Evolutionary conservation across 1,284 basidiomycete genomes (phyloP), one percentile per base, ranked within the genome.

Genomic region (Cryptococcus hybrid): DNA sequence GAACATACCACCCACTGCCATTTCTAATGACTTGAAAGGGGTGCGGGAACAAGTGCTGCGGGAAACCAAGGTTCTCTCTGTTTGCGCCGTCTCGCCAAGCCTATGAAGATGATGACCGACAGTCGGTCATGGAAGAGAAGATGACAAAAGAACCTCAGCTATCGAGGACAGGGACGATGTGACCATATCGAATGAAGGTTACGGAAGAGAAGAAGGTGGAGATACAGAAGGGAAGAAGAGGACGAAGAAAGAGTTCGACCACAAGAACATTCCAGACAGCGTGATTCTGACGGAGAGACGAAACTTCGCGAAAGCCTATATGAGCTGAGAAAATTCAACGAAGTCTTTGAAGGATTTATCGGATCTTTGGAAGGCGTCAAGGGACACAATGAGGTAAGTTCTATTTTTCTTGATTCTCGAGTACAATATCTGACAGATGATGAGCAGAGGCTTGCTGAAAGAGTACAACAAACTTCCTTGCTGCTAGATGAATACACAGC

Each of bases 381-480:
- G 47, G 73, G 66, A 43, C 75, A 77, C 56, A 77, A 77, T 47
- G 65, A 75, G 64, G 77, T 77, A 30, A 55, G 75, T 67, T n/a
- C 4, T 4, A 35, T 5, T 40, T 12, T 24, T 30, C 24, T 43
- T n/a, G 34, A 36, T 47, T 30, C 24, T 43, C n/a, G 34, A 36
- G 36, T 13, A 46, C 30, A 8, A 13, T n/a, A 11, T 43, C 9
- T 7, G 7, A 37, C 34, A 39, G 18, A 50, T 35, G 50, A n/a
- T 12, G 39, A 8, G 2, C 56, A 78, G 77, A 62, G 76, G 51
- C 62, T 78, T n/a, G 73, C 74, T 1, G 49, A 57, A 38, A 60
- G 75, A 18, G 75, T 76, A 0, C 56, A 61, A 12, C 68, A 78
- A 52, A 76, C 74, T 1, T 67, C 67, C 3, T 58, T 62, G 3